These are phyloP conservation scores for Ascochyta viciae-villosae DNA, from an alignment of 2,329 filamentous ascomycete species.

Conservation along the genomic window DNA sequence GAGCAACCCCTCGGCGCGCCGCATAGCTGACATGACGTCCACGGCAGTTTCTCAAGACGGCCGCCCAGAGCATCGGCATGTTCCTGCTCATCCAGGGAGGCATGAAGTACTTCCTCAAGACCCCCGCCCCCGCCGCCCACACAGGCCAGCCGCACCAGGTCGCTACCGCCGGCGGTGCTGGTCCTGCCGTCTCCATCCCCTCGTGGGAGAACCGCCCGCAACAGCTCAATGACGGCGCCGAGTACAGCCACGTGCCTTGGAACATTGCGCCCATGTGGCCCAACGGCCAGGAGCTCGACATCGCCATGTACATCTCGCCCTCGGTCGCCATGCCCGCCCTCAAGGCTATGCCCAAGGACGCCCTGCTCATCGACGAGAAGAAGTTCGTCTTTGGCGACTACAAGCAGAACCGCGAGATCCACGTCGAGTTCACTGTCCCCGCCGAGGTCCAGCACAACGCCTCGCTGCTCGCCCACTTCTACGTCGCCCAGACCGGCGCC, in stretches of 20 bases:
- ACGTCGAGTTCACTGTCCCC: conserved; percentile 80
- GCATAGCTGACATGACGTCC: conserved; percentile 21
- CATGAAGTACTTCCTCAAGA: conserved; percentile 61
- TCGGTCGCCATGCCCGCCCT: conserved; percentile 74
- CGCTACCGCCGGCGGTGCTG: conserved; percentile 21
- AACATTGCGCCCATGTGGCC: conserved; percentile 89
- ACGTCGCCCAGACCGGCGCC: conserved; percentile 77
- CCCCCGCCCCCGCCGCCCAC: conserved; percentile 6
- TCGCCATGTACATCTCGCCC: conserved; percentile 83
- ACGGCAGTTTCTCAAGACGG: conserved; percentile 46
- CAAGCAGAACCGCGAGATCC: conserved; percentile 77
- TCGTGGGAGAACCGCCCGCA: conserved; percentile 46
- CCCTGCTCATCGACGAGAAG: conserved; percentile 79
- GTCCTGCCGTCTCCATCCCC: conserved; percentile 44
- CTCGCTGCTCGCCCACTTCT: conserved; percentile 95
- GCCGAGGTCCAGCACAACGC: conserved; percentile 85
- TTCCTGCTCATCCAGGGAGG: conserved; percentile 66
- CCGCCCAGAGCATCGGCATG: conserved; percentile 64
- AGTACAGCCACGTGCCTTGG: conserved; percentile 71
- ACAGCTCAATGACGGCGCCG: conserved; percentile 59
- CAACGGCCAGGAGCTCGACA: conserved; percentile 76
- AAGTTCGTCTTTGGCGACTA: conserved; percentile 80
- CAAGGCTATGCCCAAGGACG: conserved; percentile 68
- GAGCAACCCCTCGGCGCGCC: not conserved
- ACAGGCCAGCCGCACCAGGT: conserved; percentile 17